Evolutionary conservation across 768 basidiomycete species (phyloP).

Genomic region (Russula sp.): DNA sequence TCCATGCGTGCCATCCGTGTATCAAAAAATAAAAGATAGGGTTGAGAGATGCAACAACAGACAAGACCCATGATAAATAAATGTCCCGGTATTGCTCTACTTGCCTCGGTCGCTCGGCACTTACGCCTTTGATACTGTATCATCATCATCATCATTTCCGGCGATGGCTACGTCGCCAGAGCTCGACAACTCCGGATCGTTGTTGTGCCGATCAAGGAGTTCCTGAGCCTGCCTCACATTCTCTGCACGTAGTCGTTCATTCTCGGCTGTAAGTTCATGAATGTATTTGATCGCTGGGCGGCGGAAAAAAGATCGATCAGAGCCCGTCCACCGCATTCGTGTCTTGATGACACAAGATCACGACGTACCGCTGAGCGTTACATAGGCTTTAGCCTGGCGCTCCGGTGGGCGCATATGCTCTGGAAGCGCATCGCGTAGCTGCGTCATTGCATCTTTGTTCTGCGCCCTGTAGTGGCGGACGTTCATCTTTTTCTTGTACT

Average conservation of each 20-base stretch:
- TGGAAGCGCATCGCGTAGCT: constrained; percentile 20
- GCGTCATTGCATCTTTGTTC: constrained; percentile 23
- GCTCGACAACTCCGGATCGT: constrained; percentile 11
- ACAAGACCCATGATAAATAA: constrained; percentile 13
- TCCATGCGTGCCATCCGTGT: constrained; percentile 14
- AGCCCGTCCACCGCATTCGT: background rate
- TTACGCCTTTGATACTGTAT: constrained; percentile 3
- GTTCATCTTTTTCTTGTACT: constrained; percentile 24
- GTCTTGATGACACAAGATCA: background rate
- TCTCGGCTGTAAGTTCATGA: constrained; percentile 13
- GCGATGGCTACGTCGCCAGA: constrained; percentile 6
- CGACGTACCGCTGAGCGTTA: constrained; percentile 19
- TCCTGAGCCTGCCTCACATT: constrained; percentile 13
- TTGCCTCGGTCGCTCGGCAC: constrained; percentile 2
- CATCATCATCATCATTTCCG: background rate
- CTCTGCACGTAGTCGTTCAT: constrained; percentile 18
- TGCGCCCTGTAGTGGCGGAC: constrained; percentile 21
- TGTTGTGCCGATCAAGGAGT: constrained; percentile 1
- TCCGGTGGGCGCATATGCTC: constrained; percentile 21
- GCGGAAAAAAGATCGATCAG: constrained; percentile 7
- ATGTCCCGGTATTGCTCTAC: constrained; percentile 16
- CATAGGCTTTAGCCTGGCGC: constrained; percentile 20
- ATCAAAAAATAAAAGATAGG: constrained; percentile 13
- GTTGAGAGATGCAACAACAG: constrained; percentile 1
- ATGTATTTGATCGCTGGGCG: constrained; percentile 22